Conservation (phyloP, 1,284 basidiomycete species). For the Cystobasidium sp. region DNA sequence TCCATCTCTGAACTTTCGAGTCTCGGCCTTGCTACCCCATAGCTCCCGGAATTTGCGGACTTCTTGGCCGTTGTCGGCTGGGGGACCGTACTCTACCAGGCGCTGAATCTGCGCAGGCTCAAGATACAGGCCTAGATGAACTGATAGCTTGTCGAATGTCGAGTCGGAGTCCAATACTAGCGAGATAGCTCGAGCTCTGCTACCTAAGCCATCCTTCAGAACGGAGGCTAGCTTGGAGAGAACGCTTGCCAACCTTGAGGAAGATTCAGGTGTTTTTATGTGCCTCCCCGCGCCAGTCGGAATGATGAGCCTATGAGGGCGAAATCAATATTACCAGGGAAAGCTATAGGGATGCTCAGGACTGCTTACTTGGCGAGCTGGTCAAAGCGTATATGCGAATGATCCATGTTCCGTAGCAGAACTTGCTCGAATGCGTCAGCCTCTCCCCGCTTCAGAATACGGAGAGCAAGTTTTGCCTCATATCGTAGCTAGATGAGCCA, state of each 20-base stretch:
- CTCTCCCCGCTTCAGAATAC: conserved; percentile 62
- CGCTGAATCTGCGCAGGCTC: conserved; percentile 73
- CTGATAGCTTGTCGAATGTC: conserved; percentile 51
- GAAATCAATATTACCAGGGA: not conserved
- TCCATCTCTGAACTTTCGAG: conserved; percentile 97
- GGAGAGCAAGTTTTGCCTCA: conserved; percentile 75
- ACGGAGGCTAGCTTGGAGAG: conserved; percentile 64
- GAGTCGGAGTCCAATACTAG: conserved; percentile 21
- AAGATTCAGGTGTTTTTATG: conserved; percentile 36
- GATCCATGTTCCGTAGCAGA: conserved; percentile 64
- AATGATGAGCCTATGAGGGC: not conserved
- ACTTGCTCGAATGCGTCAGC: conserved; percentile 73
- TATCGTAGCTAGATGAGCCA: conserved; percentile 65
- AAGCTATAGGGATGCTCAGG: not conserved
- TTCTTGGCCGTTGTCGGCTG: conserved; percentile 65
- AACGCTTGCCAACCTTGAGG: conserved; percentile 52
- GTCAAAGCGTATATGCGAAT: conserved; percentile 55
- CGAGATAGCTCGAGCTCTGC: conserved; percentile 46
- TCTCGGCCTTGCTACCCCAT: conserved; percentile 91
- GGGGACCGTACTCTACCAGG: conserved; percentile 85
- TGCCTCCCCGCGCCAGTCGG: not conserved
- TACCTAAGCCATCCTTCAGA: conserved; percentile 70
- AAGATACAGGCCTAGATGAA: conserved; percentile 74
- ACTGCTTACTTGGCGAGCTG: conserved; percentile 53
- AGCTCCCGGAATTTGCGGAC: conserved; percentile 73